Base-by-base conservation (phyloP, 2,329 filamentous ascomycete species). In the Aotearoamyces nothofagi region DNA sequence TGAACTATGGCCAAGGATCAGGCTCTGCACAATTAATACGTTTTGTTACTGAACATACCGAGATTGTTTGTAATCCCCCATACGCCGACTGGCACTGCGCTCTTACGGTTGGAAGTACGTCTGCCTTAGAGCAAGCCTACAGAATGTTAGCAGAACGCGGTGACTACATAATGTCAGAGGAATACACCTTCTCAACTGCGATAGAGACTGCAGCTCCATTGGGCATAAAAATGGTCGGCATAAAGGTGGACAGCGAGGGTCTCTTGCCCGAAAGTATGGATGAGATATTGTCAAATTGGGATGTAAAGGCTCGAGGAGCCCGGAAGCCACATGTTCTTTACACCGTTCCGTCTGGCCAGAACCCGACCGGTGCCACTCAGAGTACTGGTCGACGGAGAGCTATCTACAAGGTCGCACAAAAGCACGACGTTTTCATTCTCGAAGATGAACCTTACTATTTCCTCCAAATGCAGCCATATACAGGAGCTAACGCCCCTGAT, bases 21-120 rank as follows among this genome's bases (percentile, higher is more conserved):
- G 90, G 90, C 11, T 72, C 82, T 8, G 78, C 83, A 3, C 90
- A 93, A 56, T 63, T 98, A 52, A 60, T 94, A 37, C 75, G 90
- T 35, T 96, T 80, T 57, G 64, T 96, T 28, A 92, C 86, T 0
- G 90, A 98, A 59, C 90, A 96, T 55, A 92, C 86, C 0, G 87
- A 98, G 56, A 71, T 96, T 32, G 73, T 93, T 10, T 81, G 83
- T 53, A 65, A 71, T 36, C 86, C 87, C 10, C 82, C 81, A 0
- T 96, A 96, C 50, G 66, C 75, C 11, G 86, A 98, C 57, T 98
- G 90, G 90, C 65, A 70, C 39, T 81, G 81, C 44, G 76, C 74
- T 31, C 64, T 94, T 58, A 86, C 76, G 3, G 69, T 87, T 22
- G 90, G 87, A 30, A 90, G 76, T 53, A 96, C 90, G 1, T 82